Conservation (phyloP, 164 flowering plant genomes). For the Cinnamomum chago region DNA sequence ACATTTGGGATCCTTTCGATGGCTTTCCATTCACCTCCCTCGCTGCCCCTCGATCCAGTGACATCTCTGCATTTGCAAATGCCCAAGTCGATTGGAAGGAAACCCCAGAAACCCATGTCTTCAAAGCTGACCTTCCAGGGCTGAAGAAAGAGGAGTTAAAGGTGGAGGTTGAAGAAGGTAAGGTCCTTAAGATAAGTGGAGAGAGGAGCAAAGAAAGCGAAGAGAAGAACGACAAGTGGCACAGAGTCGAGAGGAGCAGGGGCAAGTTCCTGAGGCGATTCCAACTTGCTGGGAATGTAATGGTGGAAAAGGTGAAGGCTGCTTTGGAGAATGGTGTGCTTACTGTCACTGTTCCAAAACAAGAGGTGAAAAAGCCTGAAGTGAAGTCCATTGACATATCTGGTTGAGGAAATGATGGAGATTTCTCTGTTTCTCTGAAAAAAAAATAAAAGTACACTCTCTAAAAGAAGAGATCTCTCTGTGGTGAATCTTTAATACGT, state of each 20-base stretch:
- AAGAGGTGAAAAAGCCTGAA: background rate
- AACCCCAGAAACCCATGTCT: conserved; percentile 6
- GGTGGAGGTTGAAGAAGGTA: conserved; percentile 10
- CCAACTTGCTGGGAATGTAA: too few relatives aligned
- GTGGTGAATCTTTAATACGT: too few relatives aligned
- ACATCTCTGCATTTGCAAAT: background rate
- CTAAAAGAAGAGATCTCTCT: too few relatives aligned
- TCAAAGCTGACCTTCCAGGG: conserved; percentile 10
- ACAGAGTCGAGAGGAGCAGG: conserved; percentile 16
- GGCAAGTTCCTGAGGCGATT: too few relatives aligned
- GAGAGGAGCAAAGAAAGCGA: conserved; percentile 15
- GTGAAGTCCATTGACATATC: background rate
- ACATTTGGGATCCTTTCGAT: conserved; percentile 10
- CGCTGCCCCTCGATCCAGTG: background rate
- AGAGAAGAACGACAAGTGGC: conserved; percentile 28
- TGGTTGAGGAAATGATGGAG: background rate
- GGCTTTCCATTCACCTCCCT: background rate
- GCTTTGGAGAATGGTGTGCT: conserved; percentile 28
- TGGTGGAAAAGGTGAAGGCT: conserved; percentile 25
- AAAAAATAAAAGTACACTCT: too few relatives aligned
- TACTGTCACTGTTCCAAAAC: background rate
- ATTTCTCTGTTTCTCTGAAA: too few relatives aligned
- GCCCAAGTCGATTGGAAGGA: conserved; percentile 13
- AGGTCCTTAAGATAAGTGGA: conserved; percentile 27
- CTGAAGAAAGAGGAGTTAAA: background rate